Percentiles rank a stretch among this genome's conserved stretches.
phyloP scores from a whole-genome alignment of 805 yeast genomes.

The Sporopachydermia quercuum region DNA sequence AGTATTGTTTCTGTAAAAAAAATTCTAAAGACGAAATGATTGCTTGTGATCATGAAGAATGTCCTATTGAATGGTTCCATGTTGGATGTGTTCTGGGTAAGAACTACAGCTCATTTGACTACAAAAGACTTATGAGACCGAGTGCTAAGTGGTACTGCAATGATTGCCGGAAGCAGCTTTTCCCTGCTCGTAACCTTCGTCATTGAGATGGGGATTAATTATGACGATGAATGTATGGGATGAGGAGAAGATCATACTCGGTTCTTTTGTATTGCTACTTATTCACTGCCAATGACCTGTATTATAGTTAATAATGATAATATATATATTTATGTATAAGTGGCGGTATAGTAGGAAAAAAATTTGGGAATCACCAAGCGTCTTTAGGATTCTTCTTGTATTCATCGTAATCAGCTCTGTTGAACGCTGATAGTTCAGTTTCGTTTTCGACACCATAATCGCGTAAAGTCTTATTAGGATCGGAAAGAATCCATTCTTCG shows the following conservation, averaged over 20 bases:
- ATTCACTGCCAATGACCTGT: too few species aligned
- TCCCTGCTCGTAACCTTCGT: conserved; percentile 7
- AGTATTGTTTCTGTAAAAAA: conserved; percentile 33
- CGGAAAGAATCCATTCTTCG: conserved; percentile 52
- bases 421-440: conserved; percentile 81
- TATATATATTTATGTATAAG: too few species aligned
- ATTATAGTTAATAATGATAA: too few species aligned
- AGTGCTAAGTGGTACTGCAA: conserved; percentile 59
- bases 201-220: conserved; percentile 4
- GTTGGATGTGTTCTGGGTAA: conserved; percentile 51
- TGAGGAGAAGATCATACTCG: too few species aligned
- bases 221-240: conserved; percentile 19
- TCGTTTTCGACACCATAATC: conserved; percentile 65
- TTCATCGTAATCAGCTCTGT: conserved; percentile 44
- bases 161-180: conserved; percentile 11
- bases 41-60: conserved; percentile 72
- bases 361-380: conserved; percentile 72
- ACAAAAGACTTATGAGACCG: background rate
- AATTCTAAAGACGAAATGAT: conserved; percentile 64
- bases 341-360: too few species aligned
- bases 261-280: too few species aligned
- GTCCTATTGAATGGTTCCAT: conserved; percentile 70
- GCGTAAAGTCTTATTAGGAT: conserved; percentile 25
- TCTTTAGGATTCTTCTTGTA: conserved; percentile 79
- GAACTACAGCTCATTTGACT: conserved; percentile 37